phyloP scores from a whole-genome alignment of 2,329 filamentous ascomycete species.

The Acephala macrosclerotiorum region DNA sequence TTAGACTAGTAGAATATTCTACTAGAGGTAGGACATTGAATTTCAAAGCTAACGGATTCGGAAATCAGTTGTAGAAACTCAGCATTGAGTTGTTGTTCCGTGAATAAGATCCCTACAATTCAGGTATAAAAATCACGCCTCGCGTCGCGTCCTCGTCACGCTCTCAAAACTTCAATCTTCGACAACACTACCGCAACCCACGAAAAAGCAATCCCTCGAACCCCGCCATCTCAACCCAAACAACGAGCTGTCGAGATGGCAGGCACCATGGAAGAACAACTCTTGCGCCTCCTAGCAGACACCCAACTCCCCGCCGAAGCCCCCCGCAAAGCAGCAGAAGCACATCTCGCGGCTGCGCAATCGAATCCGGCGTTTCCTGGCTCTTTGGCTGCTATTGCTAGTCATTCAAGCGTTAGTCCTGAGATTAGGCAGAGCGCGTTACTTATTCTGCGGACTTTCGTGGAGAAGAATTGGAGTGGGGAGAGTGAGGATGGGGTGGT shows the following conservation, averaged over 20 bases:
- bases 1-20: neutral
- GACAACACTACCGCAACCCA: neutral
- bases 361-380: slow-evolving; percentile 74
- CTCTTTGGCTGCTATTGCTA: slow-evolving; percentile 81
- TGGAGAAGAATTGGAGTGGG: slow-evolving; percentile 83
- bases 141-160: slow-evolving; percentile 2
- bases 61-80: too few species aligned
- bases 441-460: slow-evolving; percentile 80
- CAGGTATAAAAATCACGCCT: neutral
- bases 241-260: slow-evolving; percentile 31
- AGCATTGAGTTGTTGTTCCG: too few species aligned
- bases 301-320: slow-evolving; percentile 81
- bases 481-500: slow-evolving; percentile 68
- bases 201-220: neutral
- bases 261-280: slow-evolving; percentile 84
- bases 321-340: slow-evolving; percentile 86
- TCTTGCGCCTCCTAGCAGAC: slow-evolving; percentile 86
- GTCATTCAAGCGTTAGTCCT: slow-evolving; percentile 75
- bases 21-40: neutral
- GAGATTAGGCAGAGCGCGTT: slow-evolving; percentile 85
- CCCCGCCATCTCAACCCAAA: neutral
- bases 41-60: neutral
- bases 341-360: slow-evolving; percentile 50
- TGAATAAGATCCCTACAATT: too few species aligned
- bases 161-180: neutral